Percentiles rank a stretch among this genome's conserved stretches.
phyloP scores from a whole-genome alignment of 257 asterid species.

The Nicotiana otophora region DNA sequence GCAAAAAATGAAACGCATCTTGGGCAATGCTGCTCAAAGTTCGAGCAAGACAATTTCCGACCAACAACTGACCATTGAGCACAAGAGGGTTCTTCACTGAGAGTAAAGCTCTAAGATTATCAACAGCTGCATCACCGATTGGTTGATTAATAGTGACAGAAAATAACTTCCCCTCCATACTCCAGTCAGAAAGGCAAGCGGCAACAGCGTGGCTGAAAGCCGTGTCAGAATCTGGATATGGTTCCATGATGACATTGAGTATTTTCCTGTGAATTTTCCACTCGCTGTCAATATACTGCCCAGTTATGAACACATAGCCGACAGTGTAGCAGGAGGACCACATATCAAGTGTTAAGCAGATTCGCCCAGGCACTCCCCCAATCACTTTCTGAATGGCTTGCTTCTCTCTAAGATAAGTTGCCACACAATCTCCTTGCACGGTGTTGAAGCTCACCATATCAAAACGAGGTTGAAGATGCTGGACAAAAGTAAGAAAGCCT shows the following conservation, averaged over 20 bases:
- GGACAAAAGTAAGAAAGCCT: conserved; percentile 82
- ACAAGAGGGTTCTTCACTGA: conserved; percentile 77
- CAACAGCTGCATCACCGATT: conserved; percentile 45
- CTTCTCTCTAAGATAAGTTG: conserved; percentile 76
- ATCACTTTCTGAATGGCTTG: conserved; percentile 65
- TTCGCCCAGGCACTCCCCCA: conserved; percentile 76
- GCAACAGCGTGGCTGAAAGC: conserved; percentile 91
- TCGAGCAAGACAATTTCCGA: conserved; percentile 76
- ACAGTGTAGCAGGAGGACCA: conserved; percentile 65
- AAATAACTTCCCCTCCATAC: conserved; percentile 74
- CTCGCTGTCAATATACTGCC: conserved; percentile 76
- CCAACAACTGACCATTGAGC: conserved; percentile 78
- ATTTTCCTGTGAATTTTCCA: conserved; percentile 91
- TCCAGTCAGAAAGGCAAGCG: conserved; percentile 89
- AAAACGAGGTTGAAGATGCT: conserved; percentile 82
- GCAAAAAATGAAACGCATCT: conserved; percentile 45
- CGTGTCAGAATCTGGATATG: conserved; percentile 75
- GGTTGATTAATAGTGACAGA: conserved; percentile 72
- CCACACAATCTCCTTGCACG: conserved; percentile 91
- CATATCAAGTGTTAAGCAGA: conserved; percentile 73
- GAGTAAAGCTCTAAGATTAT: conserved; percentile 69
- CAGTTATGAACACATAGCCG: conserved; percentile 75
- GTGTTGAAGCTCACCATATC: conserved; percentile 93
- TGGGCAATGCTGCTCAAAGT: conserved; percentile 61
- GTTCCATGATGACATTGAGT: conserved; percentile 81